Evolutionary conservation across 176 grass and related monocot species (phyloP), one percentile per base, ranked within the genome.

Genomic region (Rhynchospora tenuis): DNA sequence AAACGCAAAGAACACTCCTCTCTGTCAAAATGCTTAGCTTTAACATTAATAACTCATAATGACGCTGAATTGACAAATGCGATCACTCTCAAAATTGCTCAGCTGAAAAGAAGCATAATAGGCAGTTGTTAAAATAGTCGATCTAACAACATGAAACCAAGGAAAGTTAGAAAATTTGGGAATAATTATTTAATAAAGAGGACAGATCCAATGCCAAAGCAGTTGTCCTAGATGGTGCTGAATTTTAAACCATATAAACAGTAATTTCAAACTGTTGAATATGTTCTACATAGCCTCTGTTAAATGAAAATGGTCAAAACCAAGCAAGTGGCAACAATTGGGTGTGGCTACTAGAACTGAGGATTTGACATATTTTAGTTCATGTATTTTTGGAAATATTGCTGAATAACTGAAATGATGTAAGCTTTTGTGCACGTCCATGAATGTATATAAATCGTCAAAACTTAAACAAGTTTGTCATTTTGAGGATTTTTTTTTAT

Each of bases 11-110:
- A 33, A 56, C 15, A 28, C 50, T 31, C 46, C 47, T 75, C 67
- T 17, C 71, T 43, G 16, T 77, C 7, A 50, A 77, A 77, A 56
- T 29, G 23, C 73, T 29, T 28, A 24, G 56, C 7, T 19, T 38
- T 33, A 77, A 77, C 73, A 19, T 77, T 14, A 77, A 27, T 55
- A 77, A 77, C 48, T 56, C 17, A 5, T 48, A n/a, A 75, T 76
- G 47, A 52, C 5, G 72, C 47, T 28, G 48, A 52, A 6, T 29
- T 55, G 72, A 55, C 24, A 76, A 28, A 54, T 54, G 47, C 23
- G 45, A 22, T 52, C 48, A 23, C 48, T 54, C 23, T 76, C 47
- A 54, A 76, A 76, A 54, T 75, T 76, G 23, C 24, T 76, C 72
- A 9, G 45, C 48, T 55, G 72, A 28, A 76, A 76, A 16, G 6